Percentiles rank a stretch among this genome's conserved stretches.
Evolutionary conservation across 2,329 filamentous ascomycete genomes (phyloP).

Genomic region (Xylaria sp.): DNA sequence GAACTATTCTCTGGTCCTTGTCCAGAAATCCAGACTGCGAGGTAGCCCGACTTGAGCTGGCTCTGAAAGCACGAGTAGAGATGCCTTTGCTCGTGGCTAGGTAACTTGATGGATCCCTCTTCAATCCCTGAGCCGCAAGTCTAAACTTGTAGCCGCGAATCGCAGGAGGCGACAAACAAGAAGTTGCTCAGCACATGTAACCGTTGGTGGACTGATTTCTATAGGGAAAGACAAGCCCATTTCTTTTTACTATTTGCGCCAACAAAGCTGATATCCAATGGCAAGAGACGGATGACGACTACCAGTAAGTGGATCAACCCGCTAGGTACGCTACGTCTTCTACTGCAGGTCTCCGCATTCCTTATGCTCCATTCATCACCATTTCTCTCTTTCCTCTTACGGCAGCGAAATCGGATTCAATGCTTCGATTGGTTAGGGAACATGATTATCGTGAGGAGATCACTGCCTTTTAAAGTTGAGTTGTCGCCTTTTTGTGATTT

Average conservation of each 20-base stretch:
- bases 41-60: not conserved
- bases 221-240: not conserved
- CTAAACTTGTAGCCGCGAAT: not conserved
- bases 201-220: not conserved
- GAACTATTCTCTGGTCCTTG: not conserved
- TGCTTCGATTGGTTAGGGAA: slow-evolving; percentile 17
- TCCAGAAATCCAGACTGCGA: not conserved
- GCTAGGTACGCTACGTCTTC: not conserved
- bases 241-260: slow-evolving; percentile 1
- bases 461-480: slow-evolving; percentile 2
- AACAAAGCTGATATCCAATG: slow-evolving; percentile 6
- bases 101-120: not conserved
- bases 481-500: not conserved
- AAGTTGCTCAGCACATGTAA: not conserved
- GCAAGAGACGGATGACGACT: not conserved
- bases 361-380: not conserved
- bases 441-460: slow-evolving; percentile 6
- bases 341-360: slow-evolving; percentile 3
- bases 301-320: slow-evolving; percentile 8
- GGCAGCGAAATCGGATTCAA: slow-evolving; percentile 30
- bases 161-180: not conserved
- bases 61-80: no score
- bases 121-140: not conserved
- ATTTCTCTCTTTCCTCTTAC: slow-evolving; percentile 9
- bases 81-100: not conserved